Evolutionary conservation across 2,329 filamentous ascomycete genomes (phyloP), one percentile per base, ranked within the genome.

Genomic region (Ceratocystis variospora): DNA sequence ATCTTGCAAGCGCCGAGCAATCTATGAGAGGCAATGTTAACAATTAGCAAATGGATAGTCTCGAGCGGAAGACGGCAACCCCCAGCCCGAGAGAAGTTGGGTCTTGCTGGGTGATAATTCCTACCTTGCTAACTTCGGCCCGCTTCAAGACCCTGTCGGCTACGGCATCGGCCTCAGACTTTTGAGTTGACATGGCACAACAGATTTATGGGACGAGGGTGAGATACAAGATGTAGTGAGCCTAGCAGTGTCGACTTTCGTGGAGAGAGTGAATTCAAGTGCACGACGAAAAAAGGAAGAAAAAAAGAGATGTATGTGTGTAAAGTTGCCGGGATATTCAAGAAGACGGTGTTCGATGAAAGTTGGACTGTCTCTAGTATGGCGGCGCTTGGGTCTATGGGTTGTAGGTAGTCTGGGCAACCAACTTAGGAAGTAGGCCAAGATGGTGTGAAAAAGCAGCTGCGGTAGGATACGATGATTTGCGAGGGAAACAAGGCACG

Each of bases 1-100:
- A 79, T 96, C 91, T 78, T 97, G 91, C 66, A 99, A 81, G 73
- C 88, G 89, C 74, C 93, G 83, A 72, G 92, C 94, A 79, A 99
- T 96, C 94, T 97, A 74, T 66, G 33, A 19, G 2, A 15, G 12
- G 3, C 37, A 41, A 5, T 12, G 10, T 41, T 41, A 41, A 41
- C 2, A 41, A 41, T 41, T 12, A 41, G 33, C 33, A 44, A 31
- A 15, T n/a, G 15, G 19, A 37, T 64, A 41, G 5, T 5, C 17
- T 62, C 41, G 17, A 46, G 28, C 3, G 19, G 19, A 19, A n/a
- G n/a, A 19, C 19, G 46, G 46, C 7, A 19, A 2, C 25, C 25
- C 25, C 25, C 25, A 3, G 3, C 10, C 2, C 19, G 25, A 3
- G 10, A 10, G 37, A 41, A 41, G 1, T 12, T 4, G 37, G 12